Conservation (phyloP, 441 rosid genomes). For the Erodium moschatum region DNA sequence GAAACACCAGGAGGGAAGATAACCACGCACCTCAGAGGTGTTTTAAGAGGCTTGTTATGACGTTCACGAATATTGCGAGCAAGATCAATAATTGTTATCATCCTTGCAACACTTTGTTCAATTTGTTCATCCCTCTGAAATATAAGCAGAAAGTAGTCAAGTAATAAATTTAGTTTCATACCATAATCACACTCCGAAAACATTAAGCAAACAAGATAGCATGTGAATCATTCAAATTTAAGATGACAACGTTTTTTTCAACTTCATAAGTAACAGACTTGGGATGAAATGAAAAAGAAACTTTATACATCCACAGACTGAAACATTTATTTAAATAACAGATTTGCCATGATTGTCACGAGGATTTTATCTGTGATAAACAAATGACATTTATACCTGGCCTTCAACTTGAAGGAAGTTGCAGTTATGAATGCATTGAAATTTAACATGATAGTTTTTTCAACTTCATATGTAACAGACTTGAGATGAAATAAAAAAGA, state of each 20-base stretch:
- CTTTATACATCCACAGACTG: no score
- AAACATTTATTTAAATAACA: no score
- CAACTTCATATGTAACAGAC: no score
- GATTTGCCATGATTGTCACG: no score
- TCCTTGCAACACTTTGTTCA: conserved; percentile 89
- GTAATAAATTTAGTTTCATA: background rate
- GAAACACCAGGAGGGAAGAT: background rate
- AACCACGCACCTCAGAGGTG: conserved; percentile 65
- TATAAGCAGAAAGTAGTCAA: conserved; percentile 16
- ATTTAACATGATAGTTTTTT: no score
- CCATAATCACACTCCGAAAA: background rate
- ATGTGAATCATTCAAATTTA: no score
- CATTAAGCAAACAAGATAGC: no score
- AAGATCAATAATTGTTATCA: conserved; percentile 92
- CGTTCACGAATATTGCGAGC: conserved; percentile 96
- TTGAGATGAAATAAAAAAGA: no score
- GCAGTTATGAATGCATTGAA: conserved; percentile 64
- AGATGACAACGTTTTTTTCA: no score
- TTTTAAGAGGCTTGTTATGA: conserved; percentile 83
- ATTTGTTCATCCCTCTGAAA: conserved; percentile 68
- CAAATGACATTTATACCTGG: conserved; percentile 37
- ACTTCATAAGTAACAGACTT: no score
- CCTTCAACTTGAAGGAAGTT: conserved; percentile 72
- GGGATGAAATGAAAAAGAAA: no score
- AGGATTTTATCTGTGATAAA: background rate